Base-by-base conservation (phyloP, 495 filamentous ascomycete species). In the Aspergillus incahuasiensis region DNA sequence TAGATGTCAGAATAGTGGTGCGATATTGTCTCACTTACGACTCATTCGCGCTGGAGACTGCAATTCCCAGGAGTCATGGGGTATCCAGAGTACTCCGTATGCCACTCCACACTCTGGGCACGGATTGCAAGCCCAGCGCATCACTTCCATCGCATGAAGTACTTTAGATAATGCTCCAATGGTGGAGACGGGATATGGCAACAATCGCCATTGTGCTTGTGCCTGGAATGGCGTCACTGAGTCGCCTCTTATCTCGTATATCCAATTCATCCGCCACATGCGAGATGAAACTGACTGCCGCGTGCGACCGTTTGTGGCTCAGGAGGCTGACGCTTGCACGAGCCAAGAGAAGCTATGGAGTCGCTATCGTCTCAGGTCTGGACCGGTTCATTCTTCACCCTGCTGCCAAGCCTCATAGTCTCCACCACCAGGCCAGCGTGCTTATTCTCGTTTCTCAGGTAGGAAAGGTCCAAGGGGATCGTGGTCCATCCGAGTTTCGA, bases 21-120 rank as follows among this genome's bases (percentile, higher is more conserved):
- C 13, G 15, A 22, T 30, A 49, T 22, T 22, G 44, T 55, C 16
- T 55, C 34, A 43, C 35, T 9, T 43, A n/a, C 44, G 35, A 55
- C 34, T 43, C 34, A 55, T 11, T 43, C 22, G 22, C 24, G 12
- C 45, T 28, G 41, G 22, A 38, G 44, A 44, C 32, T 21, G n/a
- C 30, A 24, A 11, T 25, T 54, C 35, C 74, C 74, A 77, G 12
- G 18, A 19, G 25, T 28, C 25, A 28, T 3, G 8, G 25, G 8
- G 25, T 28, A 28, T 28, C 25, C 25, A 28, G 4, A 39, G 5
- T 13, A 39, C 3, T 20, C 5, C 3, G n/a, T 3, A 35, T 5
- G 32, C 32, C 32, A 18, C 15, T 40, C 38, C 38, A 40, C 38
- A 22, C 41, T 21, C 19, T 19, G 41, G 43, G 43, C 32, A 35